Conservation (phyloP, 768 basidiomycete species). For the Boletus rex-veris region DNA sequence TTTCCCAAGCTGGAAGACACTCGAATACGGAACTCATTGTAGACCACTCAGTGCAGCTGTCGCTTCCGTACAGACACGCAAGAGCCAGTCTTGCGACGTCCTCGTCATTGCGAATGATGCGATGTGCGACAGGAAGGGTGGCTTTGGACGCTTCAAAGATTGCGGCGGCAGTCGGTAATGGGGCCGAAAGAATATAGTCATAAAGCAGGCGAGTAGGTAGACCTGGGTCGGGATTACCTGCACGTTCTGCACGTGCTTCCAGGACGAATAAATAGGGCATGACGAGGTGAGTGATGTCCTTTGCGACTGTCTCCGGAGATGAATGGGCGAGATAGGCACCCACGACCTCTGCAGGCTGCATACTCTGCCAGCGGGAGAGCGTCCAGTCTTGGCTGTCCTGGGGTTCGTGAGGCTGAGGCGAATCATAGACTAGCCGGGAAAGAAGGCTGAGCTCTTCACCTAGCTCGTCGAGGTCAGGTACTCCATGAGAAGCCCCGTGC, state of each 20-base stretch:
- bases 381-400: conserved; percentile 65
- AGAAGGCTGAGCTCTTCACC: conserved; percentile 92
- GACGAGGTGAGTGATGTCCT: conserved; percentile 72
- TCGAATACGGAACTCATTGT: conserved; percentile 93
- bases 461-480: conserved; percentile 74
- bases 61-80: conserved; percentile 83
- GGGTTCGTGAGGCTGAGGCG: conserved; percentile 43
- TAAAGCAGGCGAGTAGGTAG: conserved; percentile 66
- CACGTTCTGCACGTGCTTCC: conserved; percentile 82
- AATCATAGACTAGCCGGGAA: conserved; percentile 83
- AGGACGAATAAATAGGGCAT: conserved; percentile 92
- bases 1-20: conserved; percentile 90
- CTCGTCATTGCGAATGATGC: conserved; percentile 77
- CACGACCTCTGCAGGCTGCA: conserved; percentile 64
- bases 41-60: conserved; percentile 67
- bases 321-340: conserved; percentile 75
- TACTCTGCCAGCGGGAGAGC: conserved; percentile 64
- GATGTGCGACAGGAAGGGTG: conserved; percentile 63
- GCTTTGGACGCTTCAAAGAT: conserved; percentile 93
- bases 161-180: conserved; percentile 64
- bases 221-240: conserved; percentile 62
- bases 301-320: conserved; percentile 57
- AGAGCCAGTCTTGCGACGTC: conserved; percentile 85
- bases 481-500: conserved; percentile 77
- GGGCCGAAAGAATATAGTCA: conserved; percentile 66